These are phyloP conservation scores for Colletotrichum somersetense DNA, from an alignment of 2,329 filamentous ascomycete species.

Conservation along the genomic window DNA sequence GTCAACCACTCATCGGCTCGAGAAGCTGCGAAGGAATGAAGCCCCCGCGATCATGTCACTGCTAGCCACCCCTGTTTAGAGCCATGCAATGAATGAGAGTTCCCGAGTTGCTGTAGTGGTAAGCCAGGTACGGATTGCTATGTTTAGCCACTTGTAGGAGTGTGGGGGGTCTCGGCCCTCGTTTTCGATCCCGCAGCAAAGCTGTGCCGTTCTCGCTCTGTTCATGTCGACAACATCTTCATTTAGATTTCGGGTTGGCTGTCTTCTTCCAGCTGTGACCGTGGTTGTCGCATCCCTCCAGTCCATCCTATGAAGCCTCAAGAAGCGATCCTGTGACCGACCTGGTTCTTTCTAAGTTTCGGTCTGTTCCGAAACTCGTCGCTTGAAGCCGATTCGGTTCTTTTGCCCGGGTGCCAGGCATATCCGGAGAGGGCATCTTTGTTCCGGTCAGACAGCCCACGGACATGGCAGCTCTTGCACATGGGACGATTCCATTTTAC, in stretches of 20 bases:
- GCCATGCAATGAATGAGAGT: slow-evolving; percentile 12
- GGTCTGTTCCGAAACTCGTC: neutral
- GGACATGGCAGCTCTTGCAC: neutral
- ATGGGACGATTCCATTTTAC: neutral
- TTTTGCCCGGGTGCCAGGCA: neutral
- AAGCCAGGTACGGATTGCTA: neutral
- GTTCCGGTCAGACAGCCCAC: neutral
- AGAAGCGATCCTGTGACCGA: neutral
- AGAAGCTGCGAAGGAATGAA: neutral
- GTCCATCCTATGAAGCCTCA: neutral
- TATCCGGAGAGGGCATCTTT: neutral
- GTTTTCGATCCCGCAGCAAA: slow-evolving; percentile 12
- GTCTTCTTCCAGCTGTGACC: neutral
- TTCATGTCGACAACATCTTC: neutral
- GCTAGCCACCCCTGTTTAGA: slow-evolving; percentile 9
- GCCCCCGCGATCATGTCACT: slow-evolving; percentile 16
- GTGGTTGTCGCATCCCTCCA: neutral
- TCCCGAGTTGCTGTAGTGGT: slow-evolving; percentile 7
- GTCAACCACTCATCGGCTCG: slow-evolving; percentile 12
- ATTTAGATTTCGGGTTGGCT: neutral
- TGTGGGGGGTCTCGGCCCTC: slow-evolving; percentile 4
- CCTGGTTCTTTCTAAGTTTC: neutral
- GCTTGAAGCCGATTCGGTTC: neutral
- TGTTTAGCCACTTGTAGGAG: slow-evolving; percentile 30
- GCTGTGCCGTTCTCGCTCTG: slow-evolving; percentile 1